Evolutionary conservation across 768 basidiomycete species (phyloP), one percentile per base, ranked within the genome.

Genomic region (Phlebiopsis flavidoalba): DNA sequence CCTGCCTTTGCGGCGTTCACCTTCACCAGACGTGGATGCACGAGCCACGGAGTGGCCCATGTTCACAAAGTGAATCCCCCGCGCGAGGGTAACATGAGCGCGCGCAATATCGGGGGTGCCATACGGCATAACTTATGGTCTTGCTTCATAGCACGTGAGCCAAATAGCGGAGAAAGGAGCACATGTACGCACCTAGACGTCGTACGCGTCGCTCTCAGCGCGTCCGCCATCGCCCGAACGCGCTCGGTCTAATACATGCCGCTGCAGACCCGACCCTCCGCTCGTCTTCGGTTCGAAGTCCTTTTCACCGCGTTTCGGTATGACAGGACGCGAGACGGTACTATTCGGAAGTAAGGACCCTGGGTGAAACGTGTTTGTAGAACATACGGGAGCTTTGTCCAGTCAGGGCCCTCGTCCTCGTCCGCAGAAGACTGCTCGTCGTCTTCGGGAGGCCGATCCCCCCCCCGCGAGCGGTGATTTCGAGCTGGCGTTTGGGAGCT

Each of bases 251-350:
- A 98, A 80, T 61, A 92, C 83, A 74, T 93, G 88, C 26, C 85
- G 74, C 69, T 98, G 97, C 12, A 93, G 76, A 12, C 83, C 84
- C 11, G 91, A 88, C 6, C 88, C 90, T 8, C 76, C 77, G 21
- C 79, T 77, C 55, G 76, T 68, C 65, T 79, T 78, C 1, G 97
- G 97, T 71, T 98, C 96, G 65, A 94, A 98, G 64, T 98, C 95
- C 71, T 99, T 98, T 74, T 98, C 97, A 1, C 97, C 97, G 26
- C 97, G 84, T 72, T 92, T 95, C 6, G 97, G 97, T 54, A 99
- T 95, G 6, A 90, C 78, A 2, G 89, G 90, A 45, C 87, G 82
- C 5, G 73, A 67, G 15, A 66, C 66, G 10, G 66, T 72, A 45
- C 69, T 72, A 31, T 10, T 49, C 15, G n/a, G 8, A 19, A 15